Conservation (phyloP, 805 yeast species). For the Tetrapisispora arboricola region DNA sequence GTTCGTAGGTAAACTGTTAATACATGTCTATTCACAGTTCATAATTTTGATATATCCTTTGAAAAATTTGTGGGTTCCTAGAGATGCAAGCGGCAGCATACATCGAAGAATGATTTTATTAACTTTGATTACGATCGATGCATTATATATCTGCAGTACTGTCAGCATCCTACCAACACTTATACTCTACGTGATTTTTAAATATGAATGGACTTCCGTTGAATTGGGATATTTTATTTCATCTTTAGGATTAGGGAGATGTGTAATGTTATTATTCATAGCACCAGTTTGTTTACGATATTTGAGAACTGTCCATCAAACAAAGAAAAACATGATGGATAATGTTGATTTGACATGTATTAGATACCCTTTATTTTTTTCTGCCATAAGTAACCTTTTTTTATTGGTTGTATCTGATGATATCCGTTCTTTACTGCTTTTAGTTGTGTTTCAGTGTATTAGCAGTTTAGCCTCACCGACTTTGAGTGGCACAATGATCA, state of each 20-base stretch:
- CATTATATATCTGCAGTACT: constrained; percentile 31
- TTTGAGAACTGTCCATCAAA: constrained; percentile 30
- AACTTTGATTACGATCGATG: constrained; percentile 39
- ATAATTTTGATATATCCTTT: constrained; percentile 37
- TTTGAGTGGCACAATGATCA: constrained; percentile 47
- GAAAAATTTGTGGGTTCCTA: constrained; percentile 41
- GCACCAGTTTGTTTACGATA: constrained; percentile 39
- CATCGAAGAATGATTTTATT: constrained; percentile 40
- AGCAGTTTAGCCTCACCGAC: constrained; percentile 48
- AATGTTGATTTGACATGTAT: constrained; percentile 36
- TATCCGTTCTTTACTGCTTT: constrained; percentile 19
- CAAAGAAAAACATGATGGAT: constrained; percentile 40
- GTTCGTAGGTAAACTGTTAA: background rate
- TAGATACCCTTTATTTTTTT: constrained; percentile 27
- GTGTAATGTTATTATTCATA: constrained; percentile 38
- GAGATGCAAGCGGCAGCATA: constrained; percentile 21
- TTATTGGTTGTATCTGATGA: constrained; percentile 21
- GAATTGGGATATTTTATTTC: constrained; percentile 50
- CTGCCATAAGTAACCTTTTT: constrained; percentile 31
- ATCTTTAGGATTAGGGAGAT: constrained; percentile 38
- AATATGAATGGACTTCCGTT: constrained; percentile 44
- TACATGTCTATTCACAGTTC: constrained; percentile 2
- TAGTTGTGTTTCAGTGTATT: constrained; percentile 34
- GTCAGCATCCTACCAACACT: constrained; percentile 29
- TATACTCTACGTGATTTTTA: constrained; percentile 43